These are phyloP conservation scores for Torulaspora microellipsoides DNA, from an alignment of 805 yeast species.

Conservation along the genomic window DNA sequence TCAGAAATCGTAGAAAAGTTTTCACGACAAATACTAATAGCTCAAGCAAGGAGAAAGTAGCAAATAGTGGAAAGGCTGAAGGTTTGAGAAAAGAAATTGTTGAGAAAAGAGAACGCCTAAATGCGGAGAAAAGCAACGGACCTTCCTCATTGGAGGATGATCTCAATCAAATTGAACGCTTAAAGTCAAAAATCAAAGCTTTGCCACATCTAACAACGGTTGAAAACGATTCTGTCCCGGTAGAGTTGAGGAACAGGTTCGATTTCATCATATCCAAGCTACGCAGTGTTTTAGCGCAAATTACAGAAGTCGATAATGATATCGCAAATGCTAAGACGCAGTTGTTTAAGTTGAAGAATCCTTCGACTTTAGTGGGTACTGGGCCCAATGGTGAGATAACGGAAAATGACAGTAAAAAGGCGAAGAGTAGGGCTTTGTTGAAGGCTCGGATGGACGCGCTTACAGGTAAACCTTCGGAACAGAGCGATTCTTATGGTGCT, in stretches of 20 bases:
- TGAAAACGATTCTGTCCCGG: slow-evolving; percentile 30
- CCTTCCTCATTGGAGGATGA: slow-evolving; percentile 36
- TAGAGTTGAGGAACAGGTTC: slow-evolving; percentile 51
- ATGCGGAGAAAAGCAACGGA: slow-evolving; percentile 4
- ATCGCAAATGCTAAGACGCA: slow-evolving; percentile 65
- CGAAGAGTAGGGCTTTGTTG: slow-evolving; percentile 71
- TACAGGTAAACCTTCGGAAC: slow-evolving; percentile 64
- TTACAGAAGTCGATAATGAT: slow-evolving; percentile 60
- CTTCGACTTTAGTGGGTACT: slow-evolving; percentile 69
- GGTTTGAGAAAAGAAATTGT: slow-evolving; percentile 29
- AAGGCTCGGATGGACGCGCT: slow-evolving; percentile 88
- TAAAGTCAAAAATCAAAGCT: slow-evolving; percentile 55
- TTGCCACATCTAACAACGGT: slow-evolving; percentile 38
- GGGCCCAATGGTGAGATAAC: slow-evolving; percentile 87
- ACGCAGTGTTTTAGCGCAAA: slow-evolving; percentile 62
- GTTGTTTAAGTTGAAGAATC: slow-evolving; percentile 59
- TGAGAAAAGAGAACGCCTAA: slow-evolving; percentile 11
- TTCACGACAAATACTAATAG: slow-evolving; percentile 8
- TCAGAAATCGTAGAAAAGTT: slow-evolving; percentile 54
- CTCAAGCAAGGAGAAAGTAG: neutral
- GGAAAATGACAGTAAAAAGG: slow-evolving; percentile 75
- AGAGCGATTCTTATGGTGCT: slow-evolving; percentile 34
- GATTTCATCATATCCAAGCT: slow-evolving; percentile 63
- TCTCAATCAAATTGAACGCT: slow-evolving; percentile 52
- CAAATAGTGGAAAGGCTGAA: slow-evolving; percentile 17